These are phyloP conservation scores for Bullera alba DNA, from an alignment of 768 basidiomycete genomes.

Conservation along the genomic window DNA sequence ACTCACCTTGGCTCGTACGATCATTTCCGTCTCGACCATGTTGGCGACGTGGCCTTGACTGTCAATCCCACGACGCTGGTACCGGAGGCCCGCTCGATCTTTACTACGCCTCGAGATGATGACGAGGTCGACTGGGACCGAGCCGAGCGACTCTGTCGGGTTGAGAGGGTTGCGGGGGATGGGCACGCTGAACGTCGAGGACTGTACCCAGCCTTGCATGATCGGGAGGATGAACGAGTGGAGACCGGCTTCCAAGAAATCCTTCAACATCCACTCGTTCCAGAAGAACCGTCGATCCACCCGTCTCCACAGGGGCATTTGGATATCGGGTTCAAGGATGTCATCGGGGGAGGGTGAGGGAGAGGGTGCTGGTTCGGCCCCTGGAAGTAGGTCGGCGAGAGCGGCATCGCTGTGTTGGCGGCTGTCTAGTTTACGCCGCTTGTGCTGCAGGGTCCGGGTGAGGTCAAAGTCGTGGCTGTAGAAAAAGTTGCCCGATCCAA, in stretches of 20 bases:
- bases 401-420: conserved; percentile 21
- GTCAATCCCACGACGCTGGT: conserved; percentile 89
- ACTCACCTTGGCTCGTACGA: conserved; percentile 70
- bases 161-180: conserved; percentile 24
- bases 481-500: conserved; percentile 79
- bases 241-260: conserved; percentile 80
- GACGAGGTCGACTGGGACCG: conserved; percentile 60
- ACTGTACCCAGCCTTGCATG: conserved; percentile 87
- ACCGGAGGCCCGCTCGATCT: conserved; percentile 84
- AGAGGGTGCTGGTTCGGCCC: conserved; percentile 25
- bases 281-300: conserved; percentile 92
- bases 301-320: conserved; percentile 81
- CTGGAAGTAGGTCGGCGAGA: conserved; percentile 26
- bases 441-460: conserved; percentile 39
- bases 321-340: conserved; percentile 65
- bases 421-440: conserved; percentile 24
- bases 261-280: conserved; percentile 81
- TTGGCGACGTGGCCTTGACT: conserved; percentile 90
- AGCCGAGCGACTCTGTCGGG: conserved; percentile 19
- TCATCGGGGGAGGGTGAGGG: conserved; percentile 49
- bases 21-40: conserved; percentile 90
- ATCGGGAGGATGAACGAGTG: conserved; percentile 83
- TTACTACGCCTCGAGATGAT: conserved; percentile 79
- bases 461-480: conserved; percentile 79
- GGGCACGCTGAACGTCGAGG: conserved; percentile 59